phyloP scores from a whole-genome alignment of 2,329 filamentous ascomycete species.

The Venturia aucupariae region DNA sequence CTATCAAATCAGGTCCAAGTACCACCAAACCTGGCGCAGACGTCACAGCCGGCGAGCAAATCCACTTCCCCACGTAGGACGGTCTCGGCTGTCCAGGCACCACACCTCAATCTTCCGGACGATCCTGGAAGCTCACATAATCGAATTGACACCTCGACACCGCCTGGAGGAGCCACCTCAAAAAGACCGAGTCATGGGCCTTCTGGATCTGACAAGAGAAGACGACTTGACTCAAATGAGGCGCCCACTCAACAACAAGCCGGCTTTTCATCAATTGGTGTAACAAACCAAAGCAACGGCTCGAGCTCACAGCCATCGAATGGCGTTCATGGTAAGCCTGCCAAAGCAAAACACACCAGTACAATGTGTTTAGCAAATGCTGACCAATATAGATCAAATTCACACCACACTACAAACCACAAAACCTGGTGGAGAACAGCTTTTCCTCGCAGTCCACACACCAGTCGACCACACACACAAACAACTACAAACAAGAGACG shows the following conservation, averaged over 20 bases:
- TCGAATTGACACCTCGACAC: background rate
- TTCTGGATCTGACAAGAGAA: background rate
- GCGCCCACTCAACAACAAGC: background rate
- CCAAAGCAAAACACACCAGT: background rate
- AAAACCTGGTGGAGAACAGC: background rate
- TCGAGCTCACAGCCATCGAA: background rate
- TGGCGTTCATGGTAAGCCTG: background rate
- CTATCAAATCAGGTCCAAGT: background rate
- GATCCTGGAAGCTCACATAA: background rate
- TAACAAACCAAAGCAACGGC: background rate
- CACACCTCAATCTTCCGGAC: background rate
- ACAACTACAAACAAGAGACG: background rate
- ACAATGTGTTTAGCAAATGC: background rate
- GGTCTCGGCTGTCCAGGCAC: background rate
- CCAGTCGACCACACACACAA: background rate
- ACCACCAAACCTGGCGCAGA: background rate
- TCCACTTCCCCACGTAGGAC: background rate
- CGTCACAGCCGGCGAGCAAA: background rate
- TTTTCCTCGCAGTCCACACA: background rate
- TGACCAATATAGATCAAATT: background rate
- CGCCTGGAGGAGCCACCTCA: background rate
- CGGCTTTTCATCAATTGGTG: background rate
- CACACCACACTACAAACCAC: background rate
- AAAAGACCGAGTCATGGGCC: background rate
- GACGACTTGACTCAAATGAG: background rate